A percentile compares a stretch with the other conserved stretches of the same genome.
Evolutionary conservation across 148 eudicot species (phyloP).

Genomic region (Gaultheria prostrata): DNA sequence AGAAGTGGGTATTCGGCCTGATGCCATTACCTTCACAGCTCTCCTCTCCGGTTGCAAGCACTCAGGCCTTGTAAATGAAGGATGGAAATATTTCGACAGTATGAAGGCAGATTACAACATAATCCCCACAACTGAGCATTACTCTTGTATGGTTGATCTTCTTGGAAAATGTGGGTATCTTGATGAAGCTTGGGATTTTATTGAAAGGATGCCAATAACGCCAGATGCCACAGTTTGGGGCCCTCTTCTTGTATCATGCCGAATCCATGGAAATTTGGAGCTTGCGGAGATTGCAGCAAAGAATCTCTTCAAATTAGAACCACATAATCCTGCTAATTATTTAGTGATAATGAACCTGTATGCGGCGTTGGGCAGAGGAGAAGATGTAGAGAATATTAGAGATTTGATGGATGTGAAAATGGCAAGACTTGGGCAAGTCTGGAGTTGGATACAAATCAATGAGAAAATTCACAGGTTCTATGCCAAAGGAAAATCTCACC

Average conservation of each 20-base stretch:
- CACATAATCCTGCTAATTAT: constrained; percentile 56
- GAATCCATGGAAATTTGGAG: constrained; percentile 36
- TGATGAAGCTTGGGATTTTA: constrained; percentile 68
- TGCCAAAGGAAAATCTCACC: constrained; percentile 43
- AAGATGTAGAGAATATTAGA: constrained; percentile 38
- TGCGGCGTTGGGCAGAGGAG: constrained; percentile 39
- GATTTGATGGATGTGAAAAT: constrained; percentile 36
- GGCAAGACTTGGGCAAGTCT: constrained; percentile 32
- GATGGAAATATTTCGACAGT: constrained; percentile 63
- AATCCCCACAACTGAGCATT: constrained; percentile 59
- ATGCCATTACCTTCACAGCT: constrained; percentile 59
- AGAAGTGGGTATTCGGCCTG: constrained; percentile 38
- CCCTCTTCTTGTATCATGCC: constrained; percentile 50
- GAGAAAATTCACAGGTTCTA: constrained; percentile 40
- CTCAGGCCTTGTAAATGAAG: constrained; percentile 49
- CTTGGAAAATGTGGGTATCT: constrained; percentile 63
- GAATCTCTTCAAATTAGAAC: constrained; percentile 51
- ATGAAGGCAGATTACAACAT: constrained; percentile 43
- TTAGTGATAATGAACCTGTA: constrained; percentile 52
- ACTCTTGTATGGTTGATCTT: constrained; percentile 76
- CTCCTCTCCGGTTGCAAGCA: constrained; percentile 54
- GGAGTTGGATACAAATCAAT: constrained; percentile 60
- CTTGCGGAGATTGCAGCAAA: constrained; percentile 57
- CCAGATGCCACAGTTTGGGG: constrained; percentile 65
- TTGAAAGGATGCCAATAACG: constrained; percentile 46